These are phyloP conservation scores for Sporothrix variecibatus DNA, from an alignment of 2,329 filamentous ascomycete genomes.

Conservation along the genomic window DNA sequence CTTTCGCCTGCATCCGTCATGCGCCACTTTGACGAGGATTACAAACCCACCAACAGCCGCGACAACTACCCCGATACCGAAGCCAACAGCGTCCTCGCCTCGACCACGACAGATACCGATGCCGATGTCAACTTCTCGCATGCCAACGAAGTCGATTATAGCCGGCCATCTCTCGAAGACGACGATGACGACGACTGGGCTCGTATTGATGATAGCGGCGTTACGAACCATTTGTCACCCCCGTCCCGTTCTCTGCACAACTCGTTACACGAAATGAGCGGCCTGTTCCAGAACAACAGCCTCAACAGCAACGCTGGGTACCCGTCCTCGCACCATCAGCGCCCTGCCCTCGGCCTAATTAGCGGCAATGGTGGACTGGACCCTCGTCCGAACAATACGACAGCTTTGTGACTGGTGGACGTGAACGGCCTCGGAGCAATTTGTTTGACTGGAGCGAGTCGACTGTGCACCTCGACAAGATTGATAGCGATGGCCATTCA, in stretches of 20 bases:
- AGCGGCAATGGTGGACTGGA: constrained; percentile 50
- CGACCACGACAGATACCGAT: neutral
- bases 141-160: constrained; percentile 44
- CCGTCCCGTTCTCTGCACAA: constrained; percentile 56
- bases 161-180: constrained; percentile 59
- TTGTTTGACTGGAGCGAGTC: constrained; percentile 80
- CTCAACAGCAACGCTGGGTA: constrained; percentile 34
- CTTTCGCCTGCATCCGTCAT: constrained; percentile 18
- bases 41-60: neutral
- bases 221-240: constrained; percentile 60
- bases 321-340: constrained; percentile 52
- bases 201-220: constrained; percentile 55
- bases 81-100: constrained; percentile 8
- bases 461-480: constrained; percentile 58
- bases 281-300: neutral
- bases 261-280: constrained; percentile 18
- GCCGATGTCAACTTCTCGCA: constrained; percentile 38
- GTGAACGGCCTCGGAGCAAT: constrained; percentile 63
- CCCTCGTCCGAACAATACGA: constrained; percentile 35
- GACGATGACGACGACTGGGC: constrained; percentile 67
- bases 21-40: constrained; percentile 13
- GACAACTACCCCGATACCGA: neutral
- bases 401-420: constrained; percentile 26
- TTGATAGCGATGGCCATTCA: constrained; percentile 58
- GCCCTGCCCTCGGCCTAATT: constrained; percentile 56